Percentiles rank a stretch among this genome's conserved stretches.
Conservation (phyloP, 371 early-diverging fungal genomes). For the Saksenaea vasiformis region DNA sequence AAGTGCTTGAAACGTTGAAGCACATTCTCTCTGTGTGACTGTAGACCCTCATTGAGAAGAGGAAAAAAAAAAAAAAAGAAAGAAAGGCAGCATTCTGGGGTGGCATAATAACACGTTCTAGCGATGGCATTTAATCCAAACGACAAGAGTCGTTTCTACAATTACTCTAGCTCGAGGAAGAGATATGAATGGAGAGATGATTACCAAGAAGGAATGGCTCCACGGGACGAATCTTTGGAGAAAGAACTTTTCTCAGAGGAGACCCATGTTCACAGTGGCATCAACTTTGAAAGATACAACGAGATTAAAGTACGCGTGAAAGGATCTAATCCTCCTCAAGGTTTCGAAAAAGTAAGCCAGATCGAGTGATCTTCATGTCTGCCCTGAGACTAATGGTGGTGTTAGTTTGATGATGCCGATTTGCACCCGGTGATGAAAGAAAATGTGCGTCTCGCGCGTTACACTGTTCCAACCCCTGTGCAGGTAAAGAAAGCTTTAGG, state of each 20-base stretch:
- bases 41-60: neutral
- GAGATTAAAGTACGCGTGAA: slow-evolving; percentile 52
- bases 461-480: slow-evolving; percentile 70
- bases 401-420: slow-evolving; percentile 51
- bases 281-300: slow-evolving; percentile 62
- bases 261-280: slow-evolving; percentile 44
- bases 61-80: too few species aligned
- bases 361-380: neutral
- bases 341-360: slow-evolving; percentile 34
- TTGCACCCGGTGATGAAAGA: slow-evolving; percentile 52
- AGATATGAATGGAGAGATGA: slow-evolving; percentile 50
- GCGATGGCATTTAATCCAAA: neutral
- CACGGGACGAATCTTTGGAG: slow-evolving; percentile 47
- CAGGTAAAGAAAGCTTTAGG: slow-evolving; percentile 41
- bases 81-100: neutral
- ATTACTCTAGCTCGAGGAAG: slow-evolving; percentile 43
- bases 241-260: slow-evolving; percentile 54
- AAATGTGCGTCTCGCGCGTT: slow-evolving; percentile 60
- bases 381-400: neutral
- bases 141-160: slow-evolving; percentile 21
- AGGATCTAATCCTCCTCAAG: slow-evolving; percentile 49
- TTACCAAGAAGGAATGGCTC: slow-evolving; percentile 34
- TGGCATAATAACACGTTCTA: neutral
- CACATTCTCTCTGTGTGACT: too few species aligned
- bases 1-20: too few species aligned